Base-by-base conservation (phyloP, 768 basidiomycete genomes). In the Tulasnella calospora region DNA sequence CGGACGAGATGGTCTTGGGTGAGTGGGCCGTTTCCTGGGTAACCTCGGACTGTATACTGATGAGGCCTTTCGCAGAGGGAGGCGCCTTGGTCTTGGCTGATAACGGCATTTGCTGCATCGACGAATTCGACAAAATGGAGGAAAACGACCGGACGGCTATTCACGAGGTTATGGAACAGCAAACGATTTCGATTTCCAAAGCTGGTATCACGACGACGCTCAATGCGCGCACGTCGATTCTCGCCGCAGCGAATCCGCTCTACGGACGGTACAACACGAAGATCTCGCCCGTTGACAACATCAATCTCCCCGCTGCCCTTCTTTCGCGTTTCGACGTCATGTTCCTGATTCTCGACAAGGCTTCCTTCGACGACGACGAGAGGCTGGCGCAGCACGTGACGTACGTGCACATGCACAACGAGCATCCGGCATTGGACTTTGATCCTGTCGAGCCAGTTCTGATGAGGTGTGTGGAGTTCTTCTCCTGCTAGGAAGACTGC, bases 61-160 rank as follows among this genome's bases (percentile, higher is more conserved):
- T 98, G 15, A 96, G 17, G 19, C 61, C 67, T 10, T 41, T 10
- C 71, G 35, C 85, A 98, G 98, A 99, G 94, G 98, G 98, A 6
- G 98, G 98, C 38, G 98, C 98, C n/a, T 90, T 99, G 75, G 98
- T 99, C 21, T 89, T 99, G 71, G 97, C 98, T 15, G 98, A 99
- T 84, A 99, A 99, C 81, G 98, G 98, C 38, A 99, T 99, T 82
- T 98, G 96, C 86, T 99, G 97, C 84, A 99, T 99, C 80, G 98
- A 99, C 81, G 98, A 99, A 83, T 99, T 99, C 83, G 98, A 99
- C 87, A 99, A 99, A 84, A 99, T 99, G 98, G 98, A 99, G 81
- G 98, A 99, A 85, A 84, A 94, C 0, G 98, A 99, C 84, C 88
- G 98, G 81, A 99, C 98, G 2, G 95, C 98, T 19, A 99, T 99